Evolutionary conservation across 495 filamentous ascomycete species (phyloP).

Genomic region (Penicillium maclennaniae): DNA sequence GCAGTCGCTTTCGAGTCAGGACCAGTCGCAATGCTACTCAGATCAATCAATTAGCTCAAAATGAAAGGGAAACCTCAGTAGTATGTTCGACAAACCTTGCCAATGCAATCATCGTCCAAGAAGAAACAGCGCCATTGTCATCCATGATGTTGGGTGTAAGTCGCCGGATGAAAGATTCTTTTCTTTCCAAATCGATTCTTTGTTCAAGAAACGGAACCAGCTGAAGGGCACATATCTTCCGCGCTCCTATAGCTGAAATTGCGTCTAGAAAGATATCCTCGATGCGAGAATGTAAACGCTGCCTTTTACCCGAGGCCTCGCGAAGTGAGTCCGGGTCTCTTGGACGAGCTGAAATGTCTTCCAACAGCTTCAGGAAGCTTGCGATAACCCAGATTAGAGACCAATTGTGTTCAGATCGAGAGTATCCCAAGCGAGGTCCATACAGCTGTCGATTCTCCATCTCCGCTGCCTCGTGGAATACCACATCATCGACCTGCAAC

Average conservation of each 20-base stretch:
- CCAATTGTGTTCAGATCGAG: slow-evolving; percentile 48
- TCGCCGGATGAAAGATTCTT: slow-evolving; percentile 42
- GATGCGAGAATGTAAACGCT: slow-evolving; percentile 52
- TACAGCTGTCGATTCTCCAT: slow-evolving; percentile 20
- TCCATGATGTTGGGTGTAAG: slow-evolving; percentile 52
- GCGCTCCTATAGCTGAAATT: slow-evolving; percentile 49
- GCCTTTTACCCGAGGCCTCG: slow-evolving; percentile 52
- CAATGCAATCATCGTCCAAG: slow-evolving; percentile 66
- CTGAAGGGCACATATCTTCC: slow-evolving; percentile 68
- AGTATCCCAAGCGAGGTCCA: slow-evolving; percentile 39
- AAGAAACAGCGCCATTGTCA: slow-evolving; percentile 50
- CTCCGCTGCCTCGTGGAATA: slow-evolving; percentile 43
- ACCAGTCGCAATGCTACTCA: slow-evolving; percentile 30
- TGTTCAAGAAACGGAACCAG: slow-evolving; percentile 67
- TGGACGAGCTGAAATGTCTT: slow-evolving; percentile 16
- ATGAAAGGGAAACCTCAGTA: no score
- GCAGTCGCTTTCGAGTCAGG: slow-evolving; percentile 21
- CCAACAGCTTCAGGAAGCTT: slow-evolving; percentile 29
- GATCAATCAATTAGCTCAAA: slow-evolving; percentile 2
- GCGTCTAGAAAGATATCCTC: slow-evolving; percentile 62
- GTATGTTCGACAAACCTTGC: slow-evolving; percentile 44
- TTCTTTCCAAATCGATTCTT: slow-evolving; percentile 35
- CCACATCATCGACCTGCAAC: slow-evolving; percentile 71
- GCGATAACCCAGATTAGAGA: slow-evolving; percentile 43
- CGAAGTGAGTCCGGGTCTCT: slow-evolving; percentile 11